A percentile compares a stretch with the other conserved stretches of the same genome.
phyloP scores from a whole-genome alignment of 208 protist species.

The Wallacemonas collosoma region DNA sequence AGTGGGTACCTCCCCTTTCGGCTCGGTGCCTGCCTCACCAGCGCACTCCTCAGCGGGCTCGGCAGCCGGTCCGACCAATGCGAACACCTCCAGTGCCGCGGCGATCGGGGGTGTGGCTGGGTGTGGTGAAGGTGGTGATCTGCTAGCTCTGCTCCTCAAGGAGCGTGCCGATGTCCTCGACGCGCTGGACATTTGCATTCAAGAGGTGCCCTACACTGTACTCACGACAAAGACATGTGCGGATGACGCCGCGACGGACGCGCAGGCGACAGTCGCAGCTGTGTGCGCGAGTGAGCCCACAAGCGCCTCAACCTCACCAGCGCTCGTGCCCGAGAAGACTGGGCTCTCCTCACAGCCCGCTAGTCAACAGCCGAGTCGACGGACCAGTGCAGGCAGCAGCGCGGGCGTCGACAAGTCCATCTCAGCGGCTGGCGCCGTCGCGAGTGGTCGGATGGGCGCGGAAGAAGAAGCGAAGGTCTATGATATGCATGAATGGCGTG shows the following conservation, averaged over 20 bases:
- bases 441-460: not conserved
- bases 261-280: not conserved
- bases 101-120: not conserved
- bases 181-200: slow-evolving; percentile 78
- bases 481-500: slow-evolving; percentile 46
- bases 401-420: not conserved
- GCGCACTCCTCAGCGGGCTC: not conserved
- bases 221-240: slow-evolving; percentile 2
- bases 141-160: slow-evolving; percentile 31
- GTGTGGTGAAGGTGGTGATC: not conserved
- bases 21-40: not conserved
- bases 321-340: too few species aligned
- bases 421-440: not conserved
- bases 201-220: slow-evolving; percentile 43
- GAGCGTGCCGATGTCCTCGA: slow-evolving; percentile 76
- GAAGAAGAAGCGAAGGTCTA: slow-evolving; percentile 16
- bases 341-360: too few species aligned
- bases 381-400: slow-evolving; percentile 13
- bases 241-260: not conserved
- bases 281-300: not conserved
- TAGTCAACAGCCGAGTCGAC: not conserved
- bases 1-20: not conserved
- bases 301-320: too few species aligned
- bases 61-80: not conserved
- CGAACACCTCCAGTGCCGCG: not conserved